A percentile compares a stretch with the other conserved stretches of the same genome.
phyloP scores from a whole-genome alignment of 2,329 filamentous ascomycete species.

The Tolypocladium amazonense region DNA sequence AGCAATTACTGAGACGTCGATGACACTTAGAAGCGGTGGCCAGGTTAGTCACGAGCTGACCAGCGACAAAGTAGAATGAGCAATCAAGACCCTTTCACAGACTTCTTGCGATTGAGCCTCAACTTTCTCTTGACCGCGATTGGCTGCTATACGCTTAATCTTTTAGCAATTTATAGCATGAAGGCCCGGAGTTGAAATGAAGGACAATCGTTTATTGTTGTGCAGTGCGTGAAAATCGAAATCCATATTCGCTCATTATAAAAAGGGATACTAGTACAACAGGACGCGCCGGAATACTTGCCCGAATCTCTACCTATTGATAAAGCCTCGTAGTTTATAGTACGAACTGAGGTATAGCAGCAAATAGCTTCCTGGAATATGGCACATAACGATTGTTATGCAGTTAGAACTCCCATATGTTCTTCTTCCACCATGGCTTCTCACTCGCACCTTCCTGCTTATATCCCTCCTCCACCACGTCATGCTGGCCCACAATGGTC shows the following conservation, averaged over 20 bases:
- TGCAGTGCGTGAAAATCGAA: background rate
- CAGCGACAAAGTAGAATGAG: background rate
- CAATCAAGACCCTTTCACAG: background rate
- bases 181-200: background rate
- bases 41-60: background rate
- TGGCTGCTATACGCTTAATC: background rate
- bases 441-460: conserved; percentile 15
- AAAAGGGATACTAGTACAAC: background rate
- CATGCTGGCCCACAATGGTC: conserved; percentile 69
- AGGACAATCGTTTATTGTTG: background rate
- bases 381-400: background rate
- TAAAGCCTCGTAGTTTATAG: background rate
- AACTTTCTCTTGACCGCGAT: background rate
- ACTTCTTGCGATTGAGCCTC: background rate
- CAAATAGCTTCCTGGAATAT: background rate
- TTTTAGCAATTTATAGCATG: background rate
- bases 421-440: background rate
- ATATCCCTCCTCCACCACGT: conserved; percentile 64
- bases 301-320: background rate
- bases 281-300: background rate
- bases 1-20: background rate
- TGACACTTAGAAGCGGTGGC: background rate
- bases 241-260: background rate
- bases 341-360: too few relatives aligned
- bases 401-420: background rate